Conservation (phyloP, 768 basidiomycete genomes). For the Candolleomyces efflorescens region DNA sequence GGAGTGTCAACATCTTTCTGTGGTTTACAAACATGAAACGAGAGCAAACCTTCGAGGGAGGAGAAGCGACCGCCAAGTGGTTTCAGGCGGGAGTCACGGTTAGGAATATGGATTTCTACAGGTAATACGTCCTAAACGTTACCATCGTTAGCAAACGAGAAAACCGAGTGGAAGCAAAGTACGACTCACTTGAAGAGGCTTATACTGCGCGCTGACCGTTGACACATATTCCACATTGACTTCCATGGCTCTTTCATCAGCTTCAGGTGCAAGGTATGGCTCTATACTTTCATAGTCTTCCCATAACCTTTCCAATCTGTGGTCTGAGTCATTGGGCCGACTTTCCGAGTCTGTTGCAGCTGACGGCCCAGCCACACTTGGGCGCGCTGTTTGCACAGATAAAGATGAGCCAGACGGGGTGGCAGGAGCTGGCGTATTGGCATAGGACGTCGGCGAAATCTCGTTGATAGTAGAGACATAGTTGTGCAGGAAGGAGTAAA, state of each 20-base stretch:
- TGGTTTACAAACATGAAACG: neutral
- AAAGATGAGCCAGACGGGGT: slow-evolving; percentile 27
- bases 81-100: slow-evolving; percentile 53
- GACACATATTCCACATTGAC: slow-evolving; percentile 56
- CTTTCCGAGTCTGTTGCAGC: slow-evolving; percentile 27
- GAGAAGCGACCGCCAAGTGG: slow-evolving; percentile 47
- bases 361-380: slow-evolving; percentile 11
- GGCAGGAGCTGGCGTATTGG: slow-evolving; percentile 29
- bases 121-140: slow-evolving; percentile 66
- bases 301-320: slow-evolving; percentile 80
- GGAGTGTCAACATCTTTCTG: neutral
- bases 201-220: slow-evolving; percentile 31
- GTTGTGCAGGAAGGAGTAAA: slow-evolving; percentile 92
- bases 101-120: slow-evolving; percentile 71
- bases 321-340: slow-evolving; percentile 81
- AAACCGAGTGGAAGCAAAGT: neutral
- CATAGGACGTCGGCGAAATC: slow-evolving; percentile 44
- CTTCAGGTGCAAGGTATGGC: slow-evolving; percentile 56
- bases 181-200: slow-evolving; percentile 54
- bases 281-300: slow-evolving; percentile 82
- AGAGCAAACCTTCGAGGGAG: slow-evolving; percentile 52
- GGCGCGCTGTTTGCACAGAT: slow-evolving; percentile 21
- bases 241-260: slow-evolving; percentile 40
- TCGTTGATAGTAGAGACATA: slow-evolving; percentile 83
- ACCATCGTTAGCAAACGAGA: neutral